Evolutionary conservation across 2,329 filamentous ascomycete genomes (phyloP), one percentile per base, ranked within the genome.

Genomic region (Penicillium sp.): DNA sequence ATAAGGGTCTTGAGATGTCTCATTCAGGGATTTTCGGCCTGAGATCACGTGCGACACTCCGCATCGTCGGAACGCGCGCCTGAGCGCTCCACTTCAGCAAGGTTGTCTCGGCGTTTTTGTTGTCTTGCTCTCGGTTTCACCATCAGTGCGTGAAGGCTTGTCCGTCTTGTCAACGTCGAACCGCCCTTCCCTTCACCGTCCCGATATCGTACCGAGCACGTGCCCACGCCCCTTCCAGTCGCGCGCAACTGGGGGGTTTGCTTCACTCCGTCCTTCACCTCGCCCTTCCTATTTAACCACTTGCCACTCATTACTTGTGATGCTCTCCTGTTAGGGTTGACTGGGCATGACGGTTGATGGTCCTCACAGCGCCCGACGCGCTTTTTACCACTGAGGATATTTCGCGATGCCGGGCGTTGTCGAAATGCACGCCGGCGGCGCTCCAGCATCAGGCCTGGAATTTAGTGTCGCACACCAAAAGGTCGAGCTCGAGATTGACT

Each of bases 401-500:
- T 62, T 65, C 67, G 67, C 65, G 57, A 75, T 75, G 73, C 73
- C 73, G 55, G 72, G 73, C 61, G 66, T 74, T 58, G 67, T 75
- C 51, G 73, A 75, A 54, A 67, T 66, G 53, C 64, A 66, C 37
- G 59, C 61, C 45, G 66, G 63, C 51, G 64, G 69, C 52, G 67
- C 66, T 64, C 62, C 67, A 41, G 55, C 55, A 45, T 53, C 54
- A 49, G 67, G 66, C 27, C 64, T 71, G 56, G 77, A 77, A 35
- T 86, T 82, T 67, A 79, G 79, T 46, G 79, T 97, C 55, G 82
- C 90, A 52, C 88, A 92, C 75, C 93, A 97, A 76, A 89, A 90
- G 71, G 87, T 99, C 48, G 88, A 92, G 66, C 81, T 99, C 57
- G 92, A 97, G 67, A 81, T 99, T 69, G 89, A 96, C 76, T 95